Evolutionary conservation across 352 stramenopile species (phyloP).

Genomic region (Phytophthora boehmeriae): DNA sequence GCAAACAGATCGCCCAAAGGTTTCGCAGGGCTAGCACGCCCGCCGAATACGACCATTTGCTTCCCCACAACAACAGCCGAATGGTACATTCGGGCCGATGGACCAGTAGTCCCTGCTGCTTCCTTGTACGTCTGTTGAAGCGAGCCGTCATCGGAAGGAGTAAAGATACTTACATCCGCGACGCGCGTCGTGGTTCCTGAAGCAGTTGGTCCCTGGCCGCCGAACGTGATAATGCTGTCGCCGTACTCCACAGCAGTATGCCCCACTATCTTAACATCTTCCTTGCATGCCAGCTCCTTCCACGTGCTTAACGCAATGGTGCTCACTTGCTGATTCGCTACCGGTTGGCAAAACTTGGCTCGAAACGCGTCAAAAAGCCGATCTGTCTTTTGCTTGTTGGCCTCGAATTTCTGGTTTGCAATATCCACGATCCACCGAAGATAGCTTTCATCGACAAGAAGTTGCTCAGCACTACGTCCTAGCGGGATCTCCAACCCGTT

Average conservation of each 20-base stretch:
- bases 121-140: conserved; percentile 40
- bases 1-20: conserved; percentile 69
- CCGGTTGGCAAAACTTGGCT: conserved; percentile 42
- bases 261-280: conserved; percentile 59
- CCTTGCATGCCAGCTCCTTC: conserved; percentile 21
- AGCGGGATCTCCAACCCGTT: conserved; percentile 91
- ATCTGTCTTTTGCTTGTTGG: conserved; percentile 77
- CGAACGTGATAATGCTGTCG: conserved; percentile 63
- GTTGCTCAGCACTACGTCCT: conserved; percentile 38
- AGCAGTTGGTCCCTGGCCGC: conserved; percentile 63
- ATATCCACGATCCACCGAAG: conserved; percentile 78
- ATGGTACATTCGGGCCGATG: conserved; percentile 78
- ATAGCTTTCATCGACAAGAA: conserved; percentile 77
- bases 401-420: conserved; percentile 87
- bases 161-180: conserved; percentile 51
- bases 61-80: conserved; percentile 56
- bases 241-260: conserved; percentile 63
- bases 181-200: conserved; percentile 67
- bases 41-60: conserved; percentile 83
- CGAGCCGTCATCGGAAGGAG: conserved; percentile 18
- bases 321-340: background rate
- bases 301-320: conserved; percentile 29
- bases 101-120: conserved; percentile 16
- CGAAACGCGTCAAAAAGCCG: conserved; percentile 67
- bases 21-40: conserved; percentile 70